phyloP scores from a whole-genome alignment of 805 yeast genomes.

The Saccharomycopsis javanensis region DNA sequence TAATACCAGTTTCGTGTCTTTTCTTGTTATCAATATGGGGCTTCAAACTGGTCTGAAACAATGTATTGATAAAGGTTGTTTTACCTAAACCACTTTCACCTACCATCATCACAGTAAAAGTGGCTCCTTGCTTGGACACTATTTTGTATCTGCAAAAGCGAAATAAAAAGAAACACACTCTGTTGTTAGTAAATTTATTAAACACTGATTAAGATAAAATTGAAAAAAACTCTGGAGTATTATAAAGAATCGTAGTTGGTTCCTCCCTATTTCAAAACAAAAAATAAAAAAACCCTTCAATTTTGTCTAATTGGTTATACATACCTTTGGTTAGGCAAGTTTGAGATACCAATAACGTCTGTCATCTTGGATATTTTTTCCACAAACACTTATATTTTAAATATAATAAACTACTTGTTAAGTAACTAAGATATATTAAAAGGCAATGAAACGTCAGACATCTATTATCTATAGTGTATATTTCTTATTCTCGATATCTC shows the following conservation, averaged over 20 bases:
- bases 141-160: constrained; percentile 46
- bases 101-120: constrained; percentile 72
- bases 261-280: too few species aligned
- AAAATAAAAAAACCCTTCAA: too few species aligned
- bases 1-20: constrained; percentile 44
- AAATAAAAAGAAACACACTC: too few species aligned
- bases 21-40: constrained; percentile 34
- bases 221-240: background rate
- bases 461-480: too few species aligned
- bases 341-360: constrained; percentile 57
- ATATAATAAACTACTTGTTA: too few species aligned
- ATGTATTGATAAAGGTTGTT: constrained; percentile 80
- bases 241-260: background rate
- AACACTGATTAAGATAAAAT: background rate
- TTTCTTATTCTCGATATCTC: background rate
- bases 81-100: constrained; percentile 92
- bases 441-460: too few species aligned
- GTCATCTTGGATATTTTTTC: too few species aligned
- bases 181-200: background rate
- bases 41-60: constrained; percentile 67
- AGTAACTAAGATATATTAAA: too few species aligned
- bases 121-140: constrained; percentile 65
- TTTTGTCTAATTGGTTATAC: constrained; percentile 21
- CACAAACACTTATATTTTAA: background rate
- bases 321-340: constrained; percentile 64